Conservation (phyloP, 2,329 filamentous ascomycete species). For the Ceratocystis lukuohia region DNA sequence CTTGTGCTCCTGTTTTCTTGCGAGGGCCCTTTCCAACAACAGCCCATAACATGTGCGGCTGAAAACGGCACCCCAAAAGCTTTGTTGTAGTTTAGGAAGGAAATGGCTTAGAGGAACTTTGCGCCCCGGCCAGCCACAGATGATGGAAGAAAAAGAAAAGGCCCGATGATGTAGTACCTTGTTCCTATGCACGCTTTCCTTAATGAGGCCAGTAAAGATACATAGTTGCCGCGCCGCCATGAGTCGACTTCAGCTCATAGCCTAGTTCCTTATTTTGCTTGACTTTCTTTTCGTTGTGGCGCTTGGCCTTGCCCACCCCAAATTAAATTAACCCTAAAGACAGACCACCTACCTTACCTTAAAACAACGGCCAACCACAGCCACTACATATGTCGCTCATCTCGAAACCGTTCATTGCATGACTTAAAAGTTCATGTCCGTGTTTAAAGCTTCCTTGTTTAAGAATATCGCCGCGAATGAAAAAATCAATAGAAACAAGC, state of each 20-base stretch:
- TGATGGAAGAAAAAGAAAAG: slow-evolving; percentile 6
- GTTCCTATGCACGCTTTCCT: not conserved
- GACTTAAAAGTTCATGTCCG: no score
- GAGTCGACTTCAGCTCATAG: no score
- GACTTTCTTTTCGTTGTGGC: not conserved
- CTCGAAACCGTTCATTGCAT: no score
- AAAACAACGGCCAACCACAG: no score
- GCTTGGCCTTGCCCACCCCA: not conserved
- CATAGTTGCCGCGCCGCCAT: not conserved
- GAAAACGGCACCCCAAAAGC: slow-evolving; percentile 13
- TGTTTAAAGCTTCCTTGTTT: no score
- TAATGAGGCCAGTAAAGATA: not conserved
- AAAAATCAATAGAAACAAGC: not conserved
- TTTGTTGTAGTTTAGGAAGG: not conserved
- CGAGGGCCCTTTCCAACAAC: not conserved
- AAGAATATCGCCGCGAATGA: no score
- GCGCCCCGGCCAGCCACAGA: not conserved
- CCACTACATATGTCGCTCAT: no score
- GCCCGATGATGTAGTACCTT: not conserved
- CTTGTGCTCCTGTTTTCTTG: no score
- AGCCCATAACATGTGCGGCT: slow-evolving; percentile 4
- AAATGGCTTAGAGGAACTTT: not conserved
- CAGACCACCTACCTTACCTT: no score
- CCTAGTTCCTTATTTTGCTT: not conserved
- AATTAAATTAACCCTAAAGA: no score